Conservation (phyloP, 2,329 filamentous ascomycete genomes). For the Chaetomium sp. region DNA sequence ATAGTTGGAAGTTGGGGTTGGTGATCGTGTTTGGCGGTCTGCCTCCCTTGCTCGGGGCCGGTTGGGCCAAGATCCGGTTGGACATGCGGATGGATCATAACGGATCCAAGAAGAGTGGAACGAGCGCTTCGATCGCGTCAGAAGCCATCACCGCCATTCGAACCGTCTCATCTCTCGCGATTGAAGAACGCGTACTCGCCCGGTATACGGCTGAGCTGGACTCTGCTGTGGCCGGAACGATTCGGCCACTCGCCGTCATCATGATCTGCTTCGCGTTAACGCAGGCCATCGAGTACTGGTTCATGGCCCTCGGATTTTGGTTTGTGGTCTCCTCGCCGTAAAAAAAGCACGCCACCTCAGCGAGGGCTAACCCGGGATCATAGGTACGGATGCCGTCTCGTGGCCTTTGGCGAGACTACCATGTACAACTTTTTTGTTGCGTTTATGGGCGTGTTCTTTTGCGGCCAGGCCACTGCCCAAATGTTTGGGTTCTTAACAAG, state of each 20-base stretch:
- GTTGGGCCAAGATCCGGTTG: slow-evolving; percentile 34
- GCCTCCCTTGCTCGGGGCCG: slow-evolving; percentile 32
- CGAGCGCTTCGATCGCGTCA: slow-evolving; percentile 38
- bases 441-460: slow-evolving; percentile 45
- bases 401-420: slow-evolving; percentile 34
- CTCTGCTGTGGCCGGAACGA: slow-evolving; percentile 25
- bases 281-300: slow-evolving; percentile 37
- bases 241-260: slow-evolving; percentile 20
- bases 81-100: slow-evolving; percentile 35
- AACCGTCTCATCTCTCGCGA: slow-evolving; percentile 21
- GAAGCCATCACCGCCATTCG: slow-evolving; percentile 28
- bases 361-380: background rate
- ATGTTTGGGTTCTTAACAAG: slow-evolving; percentile 44
- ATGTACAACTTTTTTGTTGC: slow-evolving; percentile 43
- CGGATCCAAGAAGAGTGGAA: slow-evolving; percentile 31
- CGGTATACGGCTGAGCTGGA: slow-evolving; percentile 33
- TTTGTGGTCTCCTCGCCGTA: background rate
- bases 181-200: slow-evolving; percentile 25
- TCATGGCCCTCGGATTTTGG: slow-evolving; percentile 39
- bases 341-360: too few relatives aligned
- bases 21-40: slow-evolving; percentile 40
- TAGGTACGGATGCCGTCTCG: slow-evolving; percentile 32
- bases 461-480: slow-evolving; percentile 35
- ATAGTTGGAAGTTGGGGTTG: slow-evolving; percentile 43
- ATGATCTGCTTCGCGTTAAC: slow-evolving; percentile 33